Percentiles rank a stretch among this genome's conserved stretches.
Conservation (phyloP, 495 filamentous ascomycete genomes). For the Cercophora samala region DNA sequence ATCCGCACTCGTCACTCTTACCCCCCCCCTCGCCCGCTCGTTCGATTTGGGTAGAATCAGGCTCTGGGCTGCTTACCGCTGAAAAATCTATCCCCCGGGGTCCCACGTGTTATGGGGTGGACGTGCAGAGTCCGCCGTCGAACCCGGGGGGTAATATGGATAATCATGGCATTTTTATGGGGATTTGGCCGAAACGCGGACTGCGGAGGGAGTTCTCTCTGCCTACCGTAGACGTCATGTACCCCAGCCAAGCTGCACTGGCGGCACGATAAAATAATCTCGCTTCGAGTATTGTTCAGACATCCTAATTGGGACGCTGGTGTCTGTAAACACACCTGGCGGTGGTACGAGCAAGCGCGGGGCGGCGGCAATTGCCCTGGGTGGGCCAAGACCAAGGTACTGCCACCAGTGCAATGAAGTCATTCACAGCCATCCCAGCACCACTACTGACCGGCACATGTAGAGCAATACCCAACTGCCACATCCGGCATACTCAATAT, state of each 20-base stretch:
- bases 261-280: slow-evolving; percentile 20
- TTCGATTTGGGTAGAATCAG: not conserved
- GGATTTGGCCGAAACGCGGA: slow-evolving; percentile 13
- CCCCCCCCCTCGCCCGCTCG: not conserved
- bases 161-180: slow-evolving; percentile 31
- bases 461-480: not conserved
- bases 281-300: slow-evolving; percentile 7
- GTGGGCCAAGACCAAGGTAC: not conserved
- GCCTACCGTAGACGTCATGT: not conserved
- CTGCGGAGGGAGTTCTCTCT: slow-evolving; percentile 4
- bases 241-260: slow-evolving; percentile 14
- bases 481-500: slow-evolving; percentile 2
- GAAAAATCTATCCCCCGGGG: slow-evolving; percentile 28
- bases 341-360: slow-evolving; percentile 11
- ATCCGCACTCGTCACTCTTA: not conserved
- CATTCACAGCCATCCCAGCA: not conserved
- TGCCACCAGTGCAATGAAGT: slow-evolving; percentile 7
- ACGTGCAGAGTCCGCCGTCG: slow-evolving; percentile 30
- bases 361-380: slow-evolving; percentile 22
- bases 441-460: not conserved
- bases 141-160: slow-evolving; percentile 43
- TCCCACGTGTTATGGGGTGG: slow-evolving; percentile 24
- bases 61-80: slow-evolving; percentile 14
- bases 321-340: slow-evolving; percentile 25
- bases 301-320: slow-evolving; percentile 12